Conservation (phyloP, 345 rosid species). For the Pugionium cornutum region DNA sequence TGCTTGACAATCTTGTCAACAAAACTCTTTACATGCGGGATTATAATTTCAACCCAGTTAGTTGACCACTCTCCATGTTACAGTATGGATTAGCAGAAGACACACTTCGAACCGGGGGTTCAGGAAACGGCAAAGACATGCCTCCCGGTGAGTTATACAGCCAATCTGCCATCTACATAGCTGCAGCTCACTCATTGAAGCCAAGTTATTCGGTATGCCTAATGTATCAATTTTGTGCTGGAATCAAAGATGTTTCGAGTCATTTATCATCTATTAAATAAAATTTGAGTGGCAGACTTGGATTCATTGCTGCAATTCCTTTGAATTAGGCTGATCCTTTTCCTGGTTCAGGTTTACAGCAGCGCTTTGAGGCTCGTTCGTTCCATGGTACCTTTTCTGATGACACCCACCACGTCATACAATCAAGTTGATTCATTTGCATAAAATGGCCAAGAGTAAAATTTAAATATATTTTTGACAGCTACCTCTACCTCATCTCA, state of each 20-base stretch:
- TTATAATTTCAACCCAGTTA: background rate
- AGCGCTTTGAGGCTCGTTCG: slow-evolving; percentile 95
- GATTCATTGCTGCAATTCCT: slow-evolving; percentile 16
- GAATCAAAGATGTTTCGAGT: slow-evolving; percentile 4
- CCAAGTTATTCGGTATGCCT: slow-evolving; percentile 85
- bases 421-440: slow-evolving; percentile 18
- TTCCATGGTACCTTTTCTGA: slow-evolving; percentile 64
- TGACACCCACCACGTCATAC: slow-evolving; percentile 20
- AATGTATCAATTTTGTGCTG: background rate
- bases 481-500: slow-evolving; percentile 88
- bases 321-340: slow-evolving; percentile 29
- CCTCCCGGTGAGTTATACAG: slow-evolving; percentile 89
- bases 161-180: slow-evolving; percentile 96
- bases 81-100: slow-evolving; percentile 99
- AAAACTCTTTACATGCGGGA: slow-evolving; percentile 1
- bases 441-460: slow-evolving; percentile 15
- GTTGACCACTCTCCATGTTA: slow-evolving; percentile 7
- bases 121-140: slow-evolving; percentile 62
- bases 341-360: slow-evolving; percentile 74
- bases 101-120: slow-evolving; percentile 79
- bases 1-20: slow-evolving; percentile 20
- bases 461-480: slow-evolving; percentile 39
- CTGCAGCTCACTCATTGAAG: slow-evolving; percentile 97
- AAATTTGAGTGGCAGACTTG: background rate
- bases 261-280: background rate